Evolutionary conservation across 2,329 filamentous ascomycete genomes (phyloP).

Genomic region (Colletotrichum australisinense): DNA sequence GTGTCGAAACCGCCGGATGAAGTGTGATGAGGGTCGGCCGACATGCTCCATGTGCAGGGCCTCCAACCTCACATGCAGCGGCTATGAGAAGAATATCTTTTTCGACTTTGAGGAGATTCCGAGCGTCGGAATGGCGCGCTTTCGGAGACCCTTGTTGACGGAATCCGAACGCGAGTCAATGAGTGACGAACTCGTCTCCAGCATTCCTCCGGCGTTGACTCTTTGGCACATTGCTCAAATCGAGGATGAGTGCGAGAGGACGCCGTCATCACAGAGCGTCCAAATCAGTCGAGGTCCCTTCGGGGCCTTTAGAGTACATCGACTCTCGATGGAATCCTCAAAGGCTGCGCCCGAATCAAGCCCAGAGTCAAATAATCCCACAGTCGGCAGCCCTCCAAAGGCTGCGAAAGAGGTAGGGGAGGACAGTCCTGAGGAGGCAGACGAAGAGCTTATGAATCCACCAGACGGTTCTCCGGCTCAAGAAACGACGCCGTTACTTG

Average conservation of each 20-base stretch:
- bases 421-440: not conserved
- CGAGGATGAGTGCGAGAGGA: constrained; percentile 40
- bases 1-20: constrained; percentile 50
- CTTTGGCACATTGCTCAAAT: constrained; percentile 38
- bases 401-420: not conserved
- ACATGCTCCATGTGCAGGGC: constrained; percentile 45
- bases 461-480: not conserved
- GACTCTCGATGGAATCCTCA: not conserved
- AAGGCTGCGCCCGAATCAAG: not conserved
- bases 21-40: constrained; percentile 51
- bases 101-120: constrained; percentile 39
- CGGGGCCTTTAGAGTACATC: not conserved
- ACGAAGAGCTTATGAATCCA: not conserved
- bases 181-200: constrained; percentile 46
- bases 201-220: constrained; percentile 41
- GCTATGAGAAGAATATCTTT: constrained; percentile 50
- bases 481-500: not conserved
- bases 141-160: constrained; percentile 50
- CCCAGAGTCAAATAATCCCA: not conserved
- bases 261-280: not conserved
- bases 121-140: constrained; percentile 42
- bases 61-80: constrained; percentile 43
- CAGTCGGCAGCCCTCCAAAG: not conserved
- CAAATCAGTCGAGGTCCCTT: not conserved
- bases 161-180: constrained; percentile 49